These are phyloP conservation scores for Picochlorum sp. DNA, from an alignment of 139 green algal genomes.

Conservation along the genomic window DNA sequence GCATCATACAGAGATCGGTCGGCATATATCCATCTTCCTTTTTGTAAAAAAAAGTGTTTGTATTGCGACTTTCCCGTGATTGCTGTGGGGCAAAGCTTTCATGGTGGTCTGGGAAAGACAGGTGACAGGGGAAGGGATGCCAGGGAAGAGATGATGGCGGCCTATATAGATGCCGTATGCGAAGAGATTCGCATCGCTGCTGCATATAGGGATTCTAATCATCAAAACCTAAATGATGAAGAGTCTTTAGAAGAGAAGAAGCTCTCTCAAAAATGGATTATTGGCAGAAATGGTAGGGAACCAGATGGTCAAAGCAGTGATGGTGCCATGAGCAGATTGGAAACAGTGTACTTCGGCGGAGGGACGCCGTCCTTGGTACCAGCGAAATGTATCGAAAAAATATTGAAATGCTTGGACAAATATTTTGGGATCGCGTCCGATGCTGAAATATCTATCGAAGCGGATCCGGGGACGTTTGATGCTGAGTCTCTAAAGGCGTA, in stretches of 20 bases:
- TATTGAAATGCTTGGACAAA: constrained; percentile 47
- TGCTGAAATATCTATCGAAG: constrained; percentile 85
- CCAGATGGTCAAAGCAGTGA: too few species aligned
- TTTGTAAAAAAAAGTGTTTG: constrained; percentile 88
- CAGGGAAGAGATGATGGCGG: constrained; percentile 4
- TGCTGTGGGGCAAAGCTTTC: constrained; percentile 46
- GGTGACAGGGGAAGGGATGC: background rate
- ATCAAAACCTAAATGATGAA: too few species aligned
- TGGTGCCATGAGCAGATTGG: too few species aligned
- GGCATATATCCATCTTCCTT: constrained; percentile 91
- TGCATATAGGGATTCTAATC: background rate
- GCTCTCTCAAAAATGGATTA: too few species aligned
- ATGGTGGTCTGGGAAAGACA: too few species aligned
- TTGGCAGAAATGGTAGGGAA: too few species aligned
- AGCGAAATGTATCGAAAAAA: constrained; percentile 40
- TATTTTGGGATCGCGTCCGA: constrained; percentile 51
- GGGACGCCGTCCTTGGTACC: constrained; percentile 83
- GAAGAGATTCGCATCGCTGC: constrained; percentile 44
- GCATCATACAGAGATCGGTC: background rate
- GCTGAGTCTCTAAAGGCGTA: constrained; percentile 53
- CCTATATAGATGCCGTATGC: constrained; percentile 14
- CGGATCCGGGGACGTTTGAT: constrained; percentile 93
- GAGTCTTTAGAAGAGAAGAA: too few species aligned
- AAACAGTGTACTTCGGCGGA: background rate
- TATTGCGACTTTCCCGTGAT: constrained; percentile 95